A percentile compares a stretch with the other conserved stretches of the same genome.
Evolutionary conservation across 305 asterid genomes (phyloP).

Genomic region (Coffea humblotiana): DNA sequence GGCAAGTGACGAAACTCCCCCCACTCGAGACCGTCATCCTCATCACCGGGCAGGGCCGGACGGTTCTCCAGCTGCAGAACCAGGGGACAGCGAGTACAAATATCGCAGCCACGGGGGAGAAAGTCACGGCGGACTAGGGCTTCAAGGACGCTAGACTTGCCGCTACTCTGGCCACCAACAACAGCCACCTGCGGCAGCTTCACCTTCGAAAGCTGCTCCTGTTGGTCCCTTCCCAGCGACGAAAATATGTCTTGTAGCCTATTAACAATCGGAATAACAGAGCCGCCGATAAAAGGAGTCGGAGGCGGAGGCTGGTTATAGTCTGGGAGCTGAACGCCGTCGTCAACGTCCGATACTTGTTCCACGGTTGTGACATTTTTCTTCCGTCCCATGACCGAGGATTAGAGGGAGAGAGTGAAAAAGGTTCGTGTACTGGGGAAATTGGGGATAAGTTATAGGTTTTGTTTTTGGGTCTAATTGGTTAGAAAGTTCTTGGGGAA

Average conservation of each 20-base stretch:
- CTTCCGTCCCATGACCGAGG: background rate
- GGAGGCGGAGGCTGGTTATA: background rate
- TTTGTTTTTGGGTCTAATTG: too few relatives aligned
- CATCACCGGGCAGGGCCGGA: background rate
- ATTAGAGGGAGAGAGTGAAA: background rate
- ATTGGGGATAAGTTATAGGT: too few relatives aligned
- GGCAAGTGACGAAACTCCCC: slow-evolving; percentile 42
- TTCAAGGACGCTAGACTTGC: slow-evolving; percentile 41
- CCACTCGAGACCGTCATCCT: slow-evolving; percentile 23
- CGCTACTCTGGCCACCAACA: slow-evolving; percentile 40
- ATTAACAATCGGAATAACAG: slow-evolving; percentile 32
- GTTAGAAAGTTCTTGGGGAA: too few relatives aligned
- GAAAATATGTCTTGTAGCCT: slow-evolving; percentile 38
- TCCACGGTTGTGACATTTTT: background rate
- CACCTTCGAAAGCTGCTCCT: slow-evolving; percentile 13
- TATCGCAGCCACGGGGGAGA: slow-evolving; percentile 36
- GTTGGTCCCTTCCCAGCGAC: slow-evolving; percentile 16
- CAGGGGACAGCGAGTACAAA: slow-evolving; percentile 40
- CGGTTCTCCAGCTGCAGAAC: slow-evolving; percentile 31
- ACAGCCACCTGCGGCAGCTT: slow-evolving; percentile 40
- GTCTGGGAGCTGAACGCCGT: background rate
- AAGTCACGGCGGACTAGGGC: slow-evolving; percentile 41
- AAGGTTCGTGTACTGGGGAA: background rate
- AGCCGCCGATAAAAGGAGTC: slow-evolving; percentile 10
- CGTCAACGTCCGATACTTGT: background rate